Evolutionary conservation across 2,329 filamentous ascomycete species (phyloP).

Genomic region (Ceratocystis smalleyi): DNA sequence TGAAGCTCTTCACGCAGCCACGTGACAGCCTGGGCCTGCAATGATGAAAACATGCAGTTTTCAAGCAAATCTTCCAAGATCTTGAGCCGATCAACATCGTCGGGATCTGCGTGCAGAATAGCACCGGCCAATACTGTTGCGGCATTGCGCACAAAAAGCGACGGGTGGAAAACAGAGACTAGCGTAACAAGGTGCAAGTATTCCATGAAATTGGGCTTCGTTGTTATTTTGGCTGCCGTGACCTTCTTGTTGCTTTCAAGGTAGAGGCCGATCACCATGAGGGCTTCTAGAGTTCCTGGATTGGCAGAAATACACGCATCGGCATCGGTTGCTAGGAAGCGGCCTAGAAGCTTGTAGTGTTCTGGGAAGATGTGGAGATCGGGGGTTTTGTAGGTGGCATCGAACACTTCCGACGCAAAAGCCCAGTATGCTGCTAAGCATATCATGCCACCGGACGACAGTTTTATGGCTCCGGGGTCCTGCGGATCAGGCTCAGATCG

Average conservation of each 20-base stretch:
- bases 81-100: slow-evolving; percentile 40
- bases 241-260: slow-evolving; percentile 37
- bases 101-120: slow-evolving; percentile 43
- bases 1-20: slow-evolving; percentile 51
- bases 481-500: slow-evolving; percentile 31
- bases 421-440: slow-evolving; percentile 47
- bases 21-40: slow-evolving; percentile 46
- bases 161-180: slow-evolving; percentile 41
- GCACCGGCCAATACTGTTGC: slow-evolving; percentile 37
- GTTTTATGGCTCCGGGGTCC: slow-evolving; percentile 35
- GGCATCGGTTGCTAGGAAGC: slow-evolving; percentile 37
- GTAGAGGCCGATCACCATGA: slow-evolving; percentile 45
- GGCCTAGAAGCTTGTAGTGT: slow-evolving; percentile 38
- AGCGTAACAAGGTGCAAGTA: slow-evolving; percentile 46
- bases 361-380: slow-evolving; percentile 45
- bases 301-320: slow-evolving; percentile 34
- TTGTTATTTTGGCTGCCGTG: slow-evolving; percentile 23
- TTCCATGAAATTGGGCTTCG: slow-evolving; percentile 36
- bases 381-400: slow-evolving; percentile 37
- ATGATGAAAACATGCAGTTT: slow-evolving; percentile 46
- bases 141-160: slow-evolving; percentile 38
- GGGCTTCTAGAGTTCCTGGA: slow-evolving; percentile 42
- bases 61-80: slow-evolving; percentile 51
- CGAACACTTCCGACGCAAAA: slow-evolving; percentile 46
- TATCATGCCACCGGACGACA: slow-evolving; percentile 43